Evolutionary conservation across 176 grass and related monocot genomes (phyloP).

Genomic region (Puccinellia tenuiflora): DNA sequence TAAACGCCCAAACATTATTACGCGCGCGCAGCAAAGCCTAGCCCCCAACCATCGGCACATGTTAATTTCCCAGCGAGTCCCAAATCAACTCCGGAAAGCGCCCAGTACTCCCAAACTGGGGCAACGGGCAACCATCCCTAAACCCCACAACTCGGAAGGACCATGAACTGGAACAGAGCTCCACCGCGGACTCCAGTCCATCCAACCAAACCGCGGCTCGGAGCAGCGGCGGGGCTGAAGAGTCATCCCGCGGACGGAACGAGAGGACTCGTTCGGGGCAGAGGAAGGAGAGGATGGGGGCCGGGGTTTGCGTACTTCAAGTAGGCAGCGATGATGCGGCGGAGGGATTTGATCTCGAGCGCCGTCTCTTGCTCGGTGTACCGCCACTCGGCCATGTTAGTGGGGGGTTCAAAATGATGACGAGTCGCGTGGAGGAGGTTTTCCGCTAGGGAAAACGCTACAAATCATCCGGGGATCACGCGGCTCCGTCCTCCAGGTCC

Average conservation of each 20-base stretch:
- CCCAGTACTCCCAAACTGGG: background rate
- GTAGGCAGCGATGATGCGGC: slow-evolving; percentile 87
- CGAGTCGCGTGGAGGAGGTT: no score
- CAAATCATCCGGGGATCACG: no score
- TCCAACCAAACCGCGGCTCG: background rate
- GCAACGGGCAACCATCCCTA: background rate
- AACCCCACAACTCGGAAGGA: slow-evolving; percentile 21
- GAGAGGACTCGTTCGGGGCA: background rate
- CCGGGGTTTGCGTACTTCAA: slow-evolving; percentile 46
- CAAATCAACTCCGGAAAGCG: background rate
- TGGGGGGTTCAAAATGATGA: no score
- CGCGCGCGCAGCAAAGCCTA: background rate
- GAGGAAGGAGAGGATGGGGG: background rate
- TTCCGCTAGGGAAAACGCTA: no score
- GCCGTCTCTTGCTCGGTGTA: slow-evolving; percentile 90
- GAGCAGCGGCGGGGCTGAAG: background rate
- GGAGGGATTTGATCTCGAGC: slow-evolving; percentile 88
- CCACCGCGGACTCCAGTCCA: background rate
- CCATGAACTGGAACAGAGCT: background rate
- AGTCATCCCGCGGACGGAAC: background rate
- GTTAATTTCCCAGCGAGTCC: background rate
- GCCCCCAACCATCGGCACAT: background rate
- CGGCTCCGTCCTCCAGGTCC: no score
- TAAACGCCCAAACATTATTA: no score
- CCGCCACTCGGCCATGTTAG: slow-evolving; percentile 60